phyloP scores from a whole-genome alignment of 2,329 filamentous ascomycete species.

The Lachnellula willkommii region DNA sequence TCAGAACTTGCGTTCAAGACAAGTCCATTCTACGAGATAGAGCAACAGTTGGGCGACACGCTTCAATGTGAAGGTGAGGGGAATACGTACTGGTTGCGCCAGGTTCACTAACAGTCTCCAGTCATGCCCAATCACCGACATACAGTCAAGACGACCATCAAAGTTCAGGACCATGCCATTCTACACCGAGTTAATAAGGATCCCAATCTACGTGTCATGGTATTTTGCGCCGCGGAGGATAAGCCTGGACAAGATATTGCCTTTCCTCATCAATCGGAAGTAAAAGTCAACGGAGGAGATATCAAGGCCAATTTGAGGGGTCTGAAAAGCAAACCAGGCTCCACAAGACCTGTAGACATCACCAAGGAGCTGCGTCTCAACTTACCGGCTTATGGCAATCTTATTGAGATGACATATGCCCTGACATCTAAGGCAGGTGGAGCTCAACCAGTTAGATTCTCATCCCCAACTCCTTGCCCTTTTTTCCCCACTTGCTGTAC shows the following conservation, averaged over 20 bases:
- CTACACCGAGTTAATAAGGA: conserved; percentile 23
- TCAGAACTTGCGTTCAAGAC: conserved; percentile 55
- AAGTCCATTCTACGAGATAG: conserved; percentile 79
- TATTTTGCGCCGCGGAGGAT: conserved; percentile 71
- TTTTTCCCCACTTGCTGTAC: conserved; percentile 6
- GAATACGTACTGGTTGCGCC: neutral
- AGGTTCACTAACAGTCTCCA: conserved; percentile 15
- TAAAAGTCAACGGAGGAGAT: conserved; percentile 83
- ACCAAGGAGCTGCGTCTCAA: conserved; percentile 69
- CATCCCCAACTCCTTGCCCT: conserved; percentile 12
- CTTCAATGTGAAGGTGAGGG: conserved; percentile 67
- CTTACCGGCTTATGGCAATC: conserved; percentile 65
- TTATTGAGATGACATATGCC: conserved; percentile 82
- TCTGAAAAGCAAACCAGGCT: conserved; percentile 92
- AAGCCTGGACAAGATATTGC: conserved; percentile 67
- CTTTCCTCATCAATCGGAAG: conserved; percentile 88
- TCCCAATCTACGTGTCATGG: conserved; percentile 59
- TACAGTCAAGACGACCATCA: conserved; percentile 53
- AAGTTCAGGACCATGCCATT: conserved; percentile 44
- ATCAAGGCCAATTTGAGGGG: conserved; percentile 91
- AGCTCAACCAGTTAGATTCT: conserved; percentile 22
- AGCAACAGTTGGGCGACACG: conserved; percentile 58
- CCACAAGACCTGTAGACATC: conserved; percentile 88
- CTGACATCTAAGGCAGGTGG: conserved; percentile 73
- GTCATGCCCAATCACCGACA: conserved; percentile 33